Conservation (phyloP, 805 yeast genomes). For the Kodamaea laetipori region DNA sequence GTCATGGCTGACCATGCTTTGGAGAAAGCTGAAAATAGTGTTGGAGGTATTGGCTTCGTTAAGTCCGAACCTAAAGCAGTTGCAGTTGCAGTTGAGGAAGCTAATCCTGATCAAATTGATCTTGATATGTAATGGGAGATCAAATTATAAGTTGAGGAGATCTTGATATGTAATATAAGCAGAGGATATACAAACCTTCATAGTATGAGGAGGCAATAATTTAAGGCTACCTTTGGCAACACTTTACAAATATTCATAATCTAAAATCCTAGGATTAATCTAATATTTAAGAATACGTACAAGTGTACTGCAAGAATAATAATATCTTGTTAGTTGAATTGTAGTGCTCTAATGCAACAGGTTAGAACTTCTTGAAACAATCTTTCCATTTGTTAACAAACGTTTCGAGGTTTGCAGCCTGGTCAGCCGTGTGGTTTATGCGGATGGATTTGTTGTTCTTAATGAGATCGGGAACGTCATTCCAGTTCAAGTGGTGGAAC, state of each 20-base stretch:
- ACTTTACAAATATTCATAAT: background rate
- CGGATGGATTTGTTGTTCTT: slow-evolving; percentile 38
- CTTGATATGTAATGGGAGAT: slow-evolving; percentile 45
- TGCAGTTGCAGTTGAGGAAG: background rate
- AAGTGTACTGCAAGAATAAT: background rate
- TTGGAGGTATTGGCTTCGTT: slow-evolving; percentile 48
- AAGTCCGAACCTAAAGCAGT: slow-evolving; percentile 29
- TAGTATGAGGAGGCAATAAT: no score
- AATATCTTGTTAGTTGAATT: background rate
- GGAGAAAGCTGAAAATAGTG: slow-evolving; percentile 11
- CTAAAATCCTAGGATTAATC: no score
- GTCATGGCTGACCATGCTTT: slow-evolving; percentile 21
- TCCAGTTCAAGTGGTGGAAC: slow-evolving; percentile 47
- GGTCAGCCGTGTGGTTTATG: slow-evolving; percentile 38
- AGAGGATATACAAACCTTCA: no score
- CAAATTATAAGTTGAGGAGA: no score
- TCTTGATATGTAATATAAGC: no score
- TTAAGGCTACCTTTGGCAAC: no score
- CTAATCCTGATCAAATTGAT: slow-evolving; percentile 64
- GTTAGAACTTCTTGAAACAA: slow-evolving; percentile 27
- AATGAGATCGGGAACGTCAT: slow-evolving; percentile 35
- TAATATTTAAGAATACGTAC: no score
- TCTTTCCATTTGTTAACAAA: slow-evolving; percentile 43
- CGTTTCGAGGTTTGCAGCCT: slow-evolving; percentile 34
- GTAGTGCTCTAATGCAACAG: background rate